Evolutionary conservation across 257 asterid genomes (phyloP).

Genomic region (Solanum infundibuliforme): DNA sequence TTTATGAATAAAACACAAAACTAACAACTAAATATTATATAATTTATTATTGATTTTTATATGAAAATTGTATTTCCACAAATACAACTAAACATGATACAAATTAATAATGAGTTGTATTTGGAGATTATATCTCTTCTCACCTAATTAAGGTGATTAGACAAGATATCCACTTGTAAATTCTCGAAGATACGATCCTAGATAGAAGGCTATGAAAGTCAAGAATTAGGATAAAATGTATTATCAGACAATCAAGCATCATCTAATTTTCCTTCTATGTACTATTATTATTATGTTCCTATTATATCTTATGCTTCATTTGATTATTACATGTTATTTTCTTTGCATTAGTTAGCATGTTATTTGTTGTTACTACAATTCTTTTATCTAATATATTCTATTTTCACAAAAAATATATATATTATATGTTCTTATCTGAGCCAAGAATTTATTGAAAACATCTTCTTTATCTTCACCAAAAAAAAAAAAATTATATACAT

Average conservation of each 20-base stretch:
- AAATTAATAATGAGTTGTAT: background rate
- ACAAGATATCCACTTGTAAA: background rate
- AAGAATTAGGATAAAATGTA: no score
- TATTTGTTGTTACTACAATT: no score
- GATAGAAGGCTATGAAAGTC: no score
- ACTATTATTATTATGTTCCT: no score
- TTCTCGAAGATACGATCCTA: no score
- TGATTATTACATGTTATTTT: background rate
- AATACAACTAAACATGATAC: background rate
- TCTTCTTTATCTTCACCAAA: no score
- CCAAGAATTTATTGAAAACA: no score
- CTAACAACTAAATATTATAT: background rate
- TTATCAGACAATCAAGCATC: no score
- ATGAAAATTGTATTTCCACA: background rate
- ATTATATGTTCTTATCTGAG: background rate
- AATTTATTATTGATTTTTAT: background rate
- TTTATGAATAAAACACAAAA: background rate
- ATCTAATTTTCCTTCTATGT: background rate
- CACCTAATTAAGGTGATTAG: background rate
- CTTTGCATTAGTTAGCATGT: background rate
- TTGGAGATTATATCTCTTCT: background rate
- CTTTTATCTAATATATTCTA: no score
- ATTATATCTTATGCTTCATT: background rate
- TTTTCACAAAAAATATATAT: no score
- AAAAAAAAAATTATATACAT: no score